Evolutionary conservation across 225 moss, liverwort and hornwort genomes (phyloP), one percentile per base, ranked within the genome.

Genomic region (Physcomitrium patens): DNA sequence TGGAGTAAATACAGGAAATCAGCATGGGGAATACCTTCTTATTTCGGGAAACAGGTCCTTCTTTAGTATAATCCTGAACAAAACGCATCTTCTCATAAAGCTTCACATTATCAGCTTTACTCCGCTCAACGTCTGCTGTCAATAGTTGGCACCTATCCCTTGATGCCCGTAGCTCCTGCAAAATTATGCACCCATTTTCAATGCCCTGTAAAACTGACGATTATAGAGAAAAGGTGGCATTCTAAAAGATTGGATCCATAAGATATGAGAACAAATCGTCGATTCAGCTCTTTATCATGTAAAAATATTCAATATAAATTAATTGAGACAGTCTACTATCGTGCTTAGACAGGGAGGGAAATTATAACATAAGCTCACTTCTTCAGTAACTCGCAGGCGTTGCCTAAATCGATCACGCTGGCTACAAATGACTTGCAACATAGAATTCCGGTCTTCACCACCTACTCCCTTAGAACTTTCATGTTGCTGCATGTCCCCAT

Each of bases 31-130:
- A 41, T 14, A 96, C 96, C 94, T 96, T 94, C 65, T 96, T 94
- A 60, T 86, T 92, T 55, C 96, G 90, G 19, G 92, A 86, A 24
- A 91, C 62, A 56, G 94, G 96, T 57, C 91, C 83, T 57, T 92
- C 96, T 73, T 88, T 85, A 20, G 89, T 96, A 69, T 96, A 96
- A 74, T 96, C 96, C 79, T 96, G 96, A 59, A 96, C 94, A 78
- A 92, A 97, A 26, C 94, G 88, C 73, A 97, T 94, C 86, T 94
- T 97, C 79, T 97, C 94, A 68, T 97, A 97, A 13, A 97, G 86
- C 59, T 94, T 97, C 73, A 96, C 77, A 59, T 96, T 96, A 83
- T 96, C 94, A 61, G 94, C 89, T 83, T 94, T 94, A 78, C 94
- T 92, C 62, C 89, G 86, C 72, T 92, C 94, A 52, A 97, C 81